Evolutionary conservation across 2,329 filamentous ascomycete genomes (phyloP).

Genomic region (Penicillium sp.): DNA sequence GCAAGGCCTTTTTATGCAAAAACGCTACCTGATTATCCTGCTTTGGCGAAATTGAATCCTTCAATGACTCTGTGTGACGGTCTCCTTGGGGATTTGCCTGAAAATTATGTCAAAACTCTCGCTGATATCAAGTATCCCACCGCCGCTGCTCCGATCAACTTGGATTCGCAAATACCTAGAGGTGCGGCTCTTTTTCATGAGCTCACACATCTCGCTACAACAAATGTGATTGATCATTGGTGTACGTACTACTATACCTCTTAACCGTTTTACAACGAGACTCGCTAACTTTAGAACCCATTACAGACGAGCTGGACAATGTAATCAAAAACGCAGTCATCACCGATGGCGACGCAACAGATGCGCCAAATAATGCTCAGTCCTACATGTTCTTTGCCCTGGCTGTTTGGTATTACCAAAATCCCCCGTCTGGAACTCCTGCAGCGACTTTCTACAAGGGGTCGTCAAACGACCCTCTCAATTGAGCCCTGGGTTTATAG

Average conservation of each 20-base stretch:
- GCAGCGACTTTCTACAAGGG: neutral
- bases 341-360: neutral
- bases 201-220: neutral
- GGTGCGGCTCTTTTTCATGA: neutral
- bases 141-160: neutral
- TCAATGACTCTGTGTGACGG: neutral
- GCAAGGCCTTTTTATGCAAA: neutral
- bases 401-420: neutral
- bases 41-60: neutral
- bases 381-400: constrained; percentile 3
- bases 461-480: neutral
- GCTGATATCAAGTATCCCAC: neutral
- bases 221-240: neutral
- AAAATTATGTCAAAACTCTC: neutral
- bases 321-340: neutral
- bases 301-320: neutral
- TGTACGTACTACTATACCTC: neutral
- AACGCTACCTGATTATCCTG: neutral
- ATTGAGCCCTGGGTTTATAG: too few relatives aligned
- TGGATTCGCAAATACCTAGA: neutral
- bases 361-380: neutral
- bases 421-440: neutral
- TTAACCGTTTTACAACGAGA: neutral
- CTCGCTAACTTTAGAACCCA: neutral
- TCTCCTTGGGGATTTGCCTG: neutral